Conservation (phyloP, 2,329 filamentous ascomycete species). For the Fonsecaea monophora region DNA sequence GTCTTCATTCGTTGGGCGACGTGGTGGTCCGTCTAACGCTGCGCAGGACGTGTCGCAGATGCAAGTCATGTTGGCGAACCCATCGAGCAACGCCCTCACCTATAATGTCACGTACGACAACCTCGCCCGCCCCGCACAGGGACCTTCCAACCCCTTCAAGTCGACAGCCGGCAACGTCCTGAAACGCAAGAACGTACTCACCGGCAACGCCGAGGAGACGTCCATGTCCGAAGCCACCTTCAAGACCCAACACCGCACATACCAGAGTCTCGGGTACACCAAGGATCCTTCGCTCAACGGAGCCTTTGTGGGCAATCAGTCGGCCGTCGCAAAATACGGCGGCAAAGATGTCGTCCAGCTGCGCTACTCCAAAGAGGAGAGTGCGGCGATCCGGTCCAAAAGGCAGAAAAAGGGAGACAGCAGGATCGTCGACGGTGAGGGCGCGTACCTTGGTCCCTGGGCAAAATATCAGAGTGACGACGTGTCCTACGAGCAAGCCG, state of each 20-base stretch:
- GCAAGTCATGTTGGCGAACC: slow-evolving; percentile 60
- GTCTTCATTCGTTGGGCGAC: slow-evolving; percentile 45
- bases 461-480: slow-evolving; percentile 80
- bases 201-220: slow-evolving; percentile 86
- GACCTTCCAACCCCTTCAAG: slow-evolving; percentile 78
- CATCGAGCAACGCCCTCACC: slow-evolving; percentile 57
- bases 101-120: slow-evolving; percentile 72
- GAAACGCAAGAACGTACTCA: slow-evolving; percentile 82
- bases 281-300: slow-evolving; percentile 54
- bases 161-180: slow-evolving; percentile 62
- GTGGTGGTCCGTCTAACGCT: slow-evolving; percentile 42
- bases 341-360: slow-evolving; percentile 62
- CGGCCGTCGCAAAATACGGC: slow-evolving; percentile 52
- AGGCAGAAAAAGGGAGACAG: slow-evolving; percentile 86
- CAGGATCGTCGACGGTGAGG: slow-evolving; percentile 81
- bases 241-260: slow-evolving; percentile 81
- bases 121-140: slow-evolving; percentile 68
- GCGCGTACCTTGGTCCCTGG: slow-evolving; percentile 94
- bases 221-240: slow-evolving; percentile 91
- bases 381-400: slow-evolving; percentile 71
- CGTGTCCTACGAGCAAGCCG: slow-evolving; percentile 71
- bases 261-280: slow-evolving; percentile 69
- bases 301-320: slow-evolving; percentile 57
- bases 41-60: slow-evolving; percentile 58
- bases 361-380: slow-evolving; percentile 72